Base-by-base conservation (phyloP, 2,329 filamentous ascomycete species). In the Arthrobotrys sphaeroides region DNA sequence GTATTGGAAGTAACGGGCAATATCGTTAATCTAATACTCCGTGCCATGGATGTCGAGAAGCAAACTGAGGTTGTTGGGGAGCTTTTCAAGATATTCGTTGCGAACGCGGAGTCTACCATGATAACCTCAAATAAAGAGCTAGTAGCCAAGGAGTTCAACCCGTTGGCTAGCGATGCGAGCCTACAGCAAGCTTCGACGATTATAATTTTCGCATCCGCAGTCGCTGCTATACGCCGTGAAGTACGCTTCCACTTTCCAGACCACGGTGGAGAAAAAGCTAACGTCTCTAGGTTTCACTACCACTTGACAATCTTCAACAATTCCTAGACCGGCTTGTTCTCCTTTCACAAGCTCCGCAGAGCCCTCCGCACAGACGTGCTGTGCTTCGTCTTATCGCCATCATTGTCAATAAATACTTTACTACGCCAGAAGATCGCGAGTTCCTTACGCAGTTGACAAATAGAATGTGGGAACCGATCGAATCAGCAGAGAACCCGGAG, bases 1-100 rank as follows among this genome's bases (percentile, higher is more conserved):
- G 85, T 87, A 5, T 81, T 90, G 5, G 88, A 90, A 70, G 84
- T 88, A 5, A 84, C 90, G 16, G 89, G 89, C 20, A 84, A 87
- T 45, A 84, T 90, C 36, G 85, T 85, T 79, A 89, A 87, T 77
- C 81, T 89, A 49, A 87, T 90, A 49, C 83, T 90, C 31, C 84
- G 87, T 49, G 83, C 85, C 12, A 84, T 88, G 57, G 83, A 86
- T 0, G 83, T 84, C 33, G 82, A 85, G 51, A 86, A 87, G 64
- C 85, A 88, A 77, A 83, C 84, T 9, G 81, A 83, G 61, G 83
- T 87, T n/a, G 83, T 85, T 1, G 79, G 83, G n/a, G 86, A 88
- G 73, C 78, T 87, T 10, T 89, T 88, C 77, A 84, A 83, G 6
- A 82, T 89, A 3, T 88, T 87, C 81, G 80, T 45, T 78, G 80